phyloP scores from a whole-genome alignment of 306 rosid genomes.

The Trichosanthes truncata region DNA sequence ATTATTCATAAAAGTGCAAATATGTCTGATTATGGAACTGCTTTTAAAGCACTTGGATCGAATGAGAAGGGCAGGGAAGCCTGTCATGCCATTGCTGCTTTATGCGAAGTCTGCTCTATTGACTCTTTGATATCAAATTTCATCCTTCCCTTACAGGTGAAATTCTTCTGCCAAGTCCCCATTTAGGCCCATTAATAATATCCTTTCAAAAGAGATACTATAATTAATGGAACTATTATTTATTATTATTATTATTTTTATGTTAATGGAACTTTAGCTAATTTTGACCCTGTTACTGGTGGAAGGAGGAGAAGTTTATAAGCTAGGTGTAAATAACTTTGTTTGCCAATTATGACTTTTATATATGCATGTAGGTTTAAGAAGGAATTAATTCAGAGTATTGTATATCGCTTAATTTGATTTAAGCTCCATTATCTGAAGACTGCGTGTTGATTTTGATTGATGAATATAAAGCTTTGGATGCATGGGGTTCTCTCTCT shows the following conservation, averaged over 20 bases:
- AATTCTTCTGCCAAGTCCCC: slow-evolving; percentile 10
- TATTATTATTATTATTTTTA: too few species aligned
- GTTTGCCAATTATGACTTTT: background rate
- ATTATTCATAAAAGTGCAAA: slow-evolving; percentile 16
- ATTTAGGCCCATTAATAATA: slow-evolving; percentile 9
- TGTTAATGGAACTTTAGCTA: background rate
- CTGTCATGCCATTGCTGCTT: slow-evolving; percentile 93
- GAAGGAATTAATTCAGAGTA: background rate
- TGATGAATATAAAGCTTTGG: background rate
- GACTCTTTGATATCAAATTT: slow-evolving; percentile 88
- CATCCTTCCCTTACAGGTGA: slow-evolving; percentile 94
- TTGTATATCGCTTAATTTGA: background rate
- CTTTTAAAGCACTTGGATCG: slow-evolving; percentile 45
- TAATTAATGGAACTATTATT: background rate
- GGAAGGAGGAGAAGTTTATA: background rate
- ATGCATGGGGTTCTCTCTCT: background rate
- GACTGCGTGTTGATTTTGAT: background rate
- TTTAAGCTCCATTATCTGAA: background rate
- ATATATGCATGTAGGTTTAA: background rate
- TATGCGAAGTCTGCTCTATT: slow-evolving; percentile 90
- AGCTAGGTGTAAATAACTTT: background rate
- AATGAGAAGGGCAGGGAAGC: slow-evolving; percentile 78
- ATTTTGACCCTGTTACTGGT: background rate
- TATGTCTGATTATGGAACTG: slow-evolving; percentile 60
- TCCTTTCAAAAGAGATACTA: background rate